These are phyloP conservation scores for Phylloporus sp. DNA, from an alignment of 768 basidiomycete species.

Conservation along the genomic window DNA sequence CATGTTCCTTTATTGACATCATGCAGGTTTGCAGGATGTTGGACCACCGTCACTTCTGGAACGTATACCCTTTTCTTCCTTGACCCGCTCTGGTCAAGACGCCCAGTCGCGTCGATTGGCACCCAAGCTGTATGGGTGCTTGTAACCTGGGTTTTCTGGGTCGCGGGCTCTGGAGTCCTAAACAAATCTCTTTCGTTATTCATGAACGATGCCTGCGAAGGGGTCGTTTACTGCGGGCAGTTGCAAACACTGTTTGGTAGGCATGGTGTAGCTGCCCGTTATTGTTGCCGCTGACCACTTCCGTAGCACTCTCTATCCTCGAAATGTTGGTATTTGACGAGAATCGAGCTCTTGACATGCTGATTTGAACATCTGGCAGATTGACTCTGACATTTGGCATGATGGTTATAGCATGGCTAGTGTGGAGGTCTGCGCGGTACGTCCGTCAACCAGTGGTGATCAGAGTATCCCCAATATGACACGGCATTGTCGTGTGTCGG, in stretches of 20 bases:
- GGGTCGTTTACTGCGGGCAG: constrained; percentile 50
- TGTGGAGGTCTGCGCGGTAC: constrained; percentile 46
- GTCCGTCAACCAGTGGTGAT: constrained; percentile 28
- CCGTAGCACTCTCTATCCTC: constrained; percentile 45
- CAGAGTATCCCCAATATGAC: constrained; percentile 21
- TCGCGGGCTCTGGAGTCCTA: constrained; percentile 48
- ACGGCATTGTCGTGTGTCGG: neutral
- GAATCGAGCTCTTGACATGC: neutral
- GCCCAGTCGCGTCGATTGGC: constrained; percentile 51
- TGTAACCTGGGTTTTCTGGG: constrained; percentile 57
- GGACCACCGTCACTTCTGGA: constrained; percentile 53
- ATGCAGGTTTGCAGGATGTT: constrained; percentile 51
- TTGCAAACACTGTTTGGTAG: constrained; percentile 51
- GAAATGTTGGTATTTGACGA: constrained; percentile 39
- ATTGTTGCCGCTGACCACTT: constrained; percentile 4
- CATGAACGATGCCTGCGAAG: constrained; percentile 36
- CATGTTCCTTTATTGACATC: constrained; percentile 5
- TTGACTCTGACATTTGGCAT: constrained; percentile 45
- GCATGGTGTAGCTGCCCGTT: neutral
- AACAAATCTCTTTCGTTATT: constrained; percentile 44
- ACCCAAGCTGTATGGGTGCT: constrained; percentile 57
- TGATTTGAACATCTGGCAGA: constrained; percentile 27
- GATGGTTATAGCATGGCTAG: constrained; percentile 45
- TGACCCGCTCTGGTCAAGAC: constrained; percentile 53
- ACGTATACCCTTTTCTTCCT: constrained; percentile 54